phyloP scores from a whole-genome alignment of 2,329 filamentous ascomycete species.

The Verticillium longisporum region DNA sequence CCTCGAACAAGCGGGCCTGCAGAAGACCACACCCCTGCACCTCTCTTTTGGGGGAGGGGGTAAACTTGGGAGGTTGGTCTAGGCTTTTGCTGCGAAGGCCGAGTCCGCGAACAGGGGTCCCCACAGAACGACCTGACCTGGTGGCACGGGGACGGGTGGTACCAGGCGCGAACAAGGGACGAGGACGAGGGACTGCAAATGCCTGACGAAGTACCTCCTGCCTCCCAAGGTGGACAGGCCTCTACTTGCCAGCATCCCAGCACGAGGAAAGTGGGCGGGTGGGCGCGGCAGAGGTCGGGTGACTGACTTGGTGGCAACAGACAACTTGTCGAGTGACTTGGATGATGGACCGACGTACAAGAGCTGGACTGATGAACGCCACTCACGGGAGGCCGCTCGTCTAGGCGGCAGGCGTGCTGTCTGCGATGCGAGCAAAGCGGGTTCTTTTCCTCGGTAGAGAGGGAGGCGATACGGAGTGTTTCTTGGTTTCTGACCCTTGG shows the following conservation, averaged over 20 bases:
- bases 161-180: slow-evolving; percentile 4
- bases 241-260: background rate
- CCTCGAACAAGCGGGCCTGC: slow-evolving; percentile 9
- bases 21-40: slow-evolving; percentile 2
- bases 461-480: background rate
- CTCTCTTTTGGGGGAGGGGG: background rate
- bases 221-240: background rate
- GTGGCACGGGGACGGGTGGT: slow-evolving; percentile 2
- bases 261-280: background rate
- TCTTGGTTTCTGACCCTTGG: background rate
- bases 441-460: background rate
- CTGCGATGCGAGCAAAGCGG: background rate
- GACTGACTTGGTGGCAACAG: background rate
- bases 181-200: background rate
- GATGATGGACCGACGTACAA: background rate
- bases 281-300: background rate
- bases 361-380: background rate
- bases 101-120: slow-evolving; percentile 7
- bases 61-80: background rate
- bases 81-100: background rate
- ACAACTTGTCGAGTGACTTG: background rate
- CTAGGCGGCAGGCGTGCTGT: background rate
- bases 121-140: slow-evolving; percentile 6
- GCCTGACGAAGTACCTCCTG: background rate
- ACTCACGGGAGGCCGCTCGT: background rate